These are phyloP conservation scores for Blastomyces gilchristii DNA, from an alignment of 2,329 filamentous ascomycete genomes.

Conservation along the genomic window DNA sequence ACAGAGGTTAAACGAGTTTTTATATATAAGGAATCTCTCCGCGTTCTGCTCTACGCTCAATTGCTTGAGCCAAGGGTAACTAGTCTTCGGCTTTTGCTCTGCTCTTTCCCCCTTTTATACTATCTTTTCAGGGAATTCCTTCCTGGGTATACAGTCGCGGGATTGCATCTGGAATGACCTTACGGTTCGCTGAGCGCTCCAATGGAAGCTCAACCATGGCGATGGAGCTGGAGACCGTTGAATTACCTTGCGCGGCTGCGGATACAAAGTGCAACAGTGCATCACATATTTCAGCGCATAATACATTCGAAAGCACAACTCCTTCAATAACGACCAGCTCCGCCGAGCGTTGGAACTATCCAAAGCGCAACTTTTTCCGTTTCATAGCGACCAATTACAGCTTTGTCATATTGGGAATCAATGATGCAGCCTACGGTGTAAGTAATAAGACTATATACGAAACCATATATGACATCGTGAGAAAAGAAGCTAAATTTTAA, in stretches of 20 bases:
- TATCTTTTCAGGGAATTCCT: background rate
- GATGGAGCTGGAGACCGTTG: conserved; percentile 1
- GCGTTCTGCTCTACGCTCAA: background rate
- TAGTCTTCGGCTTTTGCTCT: background rate
- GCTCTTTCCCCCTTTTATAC: background rate
- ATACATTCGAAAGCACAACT: background rate
- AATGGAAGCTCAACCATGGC: conserved; percentile 2
- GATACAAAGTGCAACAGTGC: background rate
- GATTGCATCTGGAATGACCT: background rate
- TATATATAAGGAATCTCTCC: background rate
- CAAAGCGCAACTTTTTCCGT: conserved; percentile 48
- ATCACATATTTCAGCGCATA: background rate
- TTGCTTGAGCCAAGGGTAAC: too few relatives aligned
- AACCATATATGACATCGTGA: background rate
- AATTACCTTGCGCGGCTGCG: background rate
- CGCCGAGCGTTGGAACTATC: conserved; percentile 54
- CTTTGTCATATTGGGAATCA: conserved; percentile 47
- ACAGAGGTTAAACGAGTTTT: too few relatives aligned
- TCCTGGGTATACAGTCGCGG: background rate
- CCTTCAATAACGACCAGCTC: conserved; percentile 36
- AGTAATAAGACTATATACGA: conserved; percentile 19
- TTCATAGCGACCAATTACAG: conserved; percentile 49
- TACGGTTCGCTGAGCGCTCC: conserved; percentile 4
- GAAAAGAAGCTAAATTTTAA: background rate
- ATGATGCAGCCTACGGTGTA: conserved; percentile 48